phyloP scores from a whole-genome alignment of 73 alveolate genomes.

The Paramecium octaurelia region DNA sequence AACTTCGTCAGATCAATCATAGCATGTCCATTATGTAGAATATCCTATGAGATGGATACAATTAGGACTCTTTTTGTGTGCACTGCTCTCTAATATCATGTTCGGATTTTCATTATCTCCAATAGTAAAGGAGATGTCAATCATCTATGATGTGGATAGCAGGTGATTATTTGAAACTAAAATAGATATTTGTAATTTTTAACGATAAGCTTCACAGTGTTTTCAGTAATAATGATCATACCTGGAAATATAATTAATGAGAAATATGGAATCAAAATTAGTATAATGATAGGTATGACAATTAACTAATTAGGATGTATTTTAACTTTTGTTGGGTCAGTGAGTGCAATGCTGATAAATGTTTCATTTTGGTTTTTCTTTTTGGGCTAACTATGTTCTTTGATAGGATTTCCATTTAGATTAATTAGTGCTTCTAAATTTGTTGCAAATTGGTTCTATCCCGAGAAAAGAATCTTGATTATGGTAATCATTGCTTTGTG shows the following conservation, averaged over 20 bases:
- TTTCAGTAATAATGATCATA: slow-evolving; percentile 42
- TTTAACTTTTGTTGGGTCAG: neutral
- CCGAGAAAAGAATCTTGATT: slow-evolving; percentile 20
- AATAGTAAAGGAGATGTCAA: neutral
- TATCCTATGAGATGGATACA: neutral
- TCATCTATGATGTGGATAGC: neutral
- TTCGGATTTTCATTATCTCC: slow-evolving; percentile 24
- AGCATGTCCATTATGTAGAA: neutral
- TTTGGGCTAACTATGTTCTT: neutral
- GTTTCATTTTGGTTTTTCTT: slow-evolving; percentile 49
- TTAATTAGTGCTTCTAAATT: slow-evolving; percentile 29
- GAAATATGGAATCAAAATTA: slow-evolving; percentile 20
- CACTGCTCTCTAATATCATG: slow-evolving; percentile 16
- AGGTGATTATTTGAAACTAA: neutral
- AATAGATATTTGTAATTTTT: neutral
- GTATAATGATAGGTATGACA: slow-evolving; percentile 16
- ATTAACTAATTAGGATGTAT: neutral
- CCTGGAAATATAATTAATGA: slow-evolving; percentile 44
- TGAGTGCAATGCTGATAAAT: neutral
- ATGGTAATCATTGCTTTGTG: slow-evolving; percentile 37
- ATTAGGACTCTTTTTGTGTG: neutral
- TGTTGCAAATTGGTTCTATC: slow-evolving; percentile 49
- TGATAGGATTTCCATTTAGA: slow-evolving; percentile 36
- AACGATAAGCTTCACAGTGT: slow-evolving; percentile 27
- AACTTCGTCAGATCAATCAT: neutral